Evolutionary conservation across 805 yeast species (phyloP), one percentile per base, ranked within the genome.

Genomic region (Zygotorulaspora chibaensis): DNA sequence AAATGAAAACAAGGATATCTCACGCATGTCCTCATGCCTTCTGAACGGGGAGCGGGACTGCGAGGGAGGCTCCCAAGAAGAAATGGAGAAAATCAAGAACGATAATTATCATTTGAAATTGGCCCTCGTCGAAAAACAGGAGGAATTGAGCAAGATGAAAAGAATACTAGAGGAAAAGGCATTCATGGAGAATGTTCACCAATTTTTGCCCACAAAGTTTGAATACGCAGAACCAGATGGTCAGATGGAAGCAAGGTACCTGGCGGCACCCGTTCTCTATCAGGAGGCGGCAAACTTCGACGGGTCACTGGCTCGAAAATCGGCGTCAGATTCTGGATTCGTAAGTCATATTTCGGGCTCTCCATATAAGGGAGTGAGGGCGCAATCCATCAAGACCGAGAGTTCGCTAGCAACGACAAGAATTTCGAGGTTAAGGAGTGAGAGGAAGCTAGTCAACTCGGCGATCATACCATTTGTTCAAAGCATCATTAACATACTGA

Each of bases 41-140:
- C 4, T 29, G 15, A 13, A 29, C 8, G 33, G 15, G 33, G 33
- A 29, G 4, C 7, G 4, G 25, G 25, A 20, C 25, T 20, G 25
- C 25, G 25, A 20, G 25, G 25, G 4, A 4, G 8, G 33, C 15
- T 16, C 16, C 16, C 50, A 45, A 25, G 48, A 41, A 27, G 56
- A 50, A 18, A 13, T 52, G n/a, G 35, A 46, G 10, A 47, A 42
- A 40, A 18, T 53, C 15, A 48, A 48, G 34, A 56, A 59, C 34
- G 61, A 58, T 34, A 56, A 54, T 30, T 58, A 52, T 35, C 60
- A 57, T 47, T 42, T 60, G 42, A 50, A 51, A 26, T 35, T 58
- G 38, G 56, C 52, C 10, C 48, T 58, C 9, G 45, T 48, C 17
- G 58, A 58, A 36, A 59, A 56, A 26, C 51, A 55, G 13, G 50